These are phyloP conservation scores for Conticribra guillardii DNA, from an alignment of 108 stramenopile species.

Conservation along the genomic window DNA sequence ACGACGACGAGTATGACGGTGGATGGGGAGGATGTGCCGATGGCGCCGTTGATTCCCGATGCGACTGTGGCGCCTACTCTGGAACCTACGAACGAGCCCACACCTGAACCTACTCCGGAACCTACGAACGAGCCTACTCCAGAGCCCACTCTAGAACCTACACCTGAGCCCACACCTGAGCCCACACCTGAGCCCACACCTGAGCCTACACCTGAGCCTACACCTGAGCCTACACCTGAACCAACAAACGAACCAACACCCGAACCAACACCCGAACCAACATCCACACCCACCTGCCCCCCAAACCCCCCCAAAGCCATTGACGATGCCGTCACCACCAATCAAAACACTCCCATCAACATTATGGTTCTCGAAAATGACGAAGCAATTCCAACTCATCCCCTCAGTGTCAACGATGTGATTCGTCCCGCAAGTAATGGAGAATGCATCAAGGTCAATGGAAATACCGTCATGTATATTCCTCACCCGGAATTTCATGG, in stretches of 20 bases:
- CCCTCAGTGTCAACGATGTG: constrained; percentile 2
- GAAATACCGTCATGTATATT: constrained; percentile 22
- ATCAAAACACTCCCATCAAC: constrained; percentile 21
- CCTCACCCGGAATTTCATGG: constrained; percentile 24
- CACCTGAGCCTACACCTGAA: neutral
- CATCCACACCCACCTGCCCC: constrained; percentile 6
- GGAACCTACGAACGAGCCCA: no score
- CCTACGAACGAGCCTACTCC: neutral
- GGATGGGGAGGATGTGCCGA: no score
- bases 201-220: neutral
- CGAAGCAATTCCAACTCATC: constrained; percentile 4
- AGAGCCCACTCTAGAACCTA: neutral
- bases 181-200: neutral
- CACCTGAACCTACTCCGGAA: neutral
- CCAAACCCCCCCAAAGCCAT: constrained; percentile 11
- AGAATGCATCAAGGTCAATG: constrained; percentile 27
- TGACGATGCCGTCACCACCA: constrained; percentile 17
- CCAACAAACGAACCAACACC: neutral
- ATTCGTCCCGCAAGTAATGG: constrained; percentile 6
- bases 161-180: neutral
- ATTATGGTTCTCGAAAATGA: constrained; percentile 31
- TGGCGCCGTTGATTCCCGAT: neutral
- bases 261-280: neutral
- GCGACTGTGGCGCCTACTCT: no score
- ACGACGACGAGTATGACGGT: neutral